These are phyloP conservation scores for Boletus bicolor DNA, from an alignment of 768 basidiomycete genomes.

Conservation along the genomic window DNA sequence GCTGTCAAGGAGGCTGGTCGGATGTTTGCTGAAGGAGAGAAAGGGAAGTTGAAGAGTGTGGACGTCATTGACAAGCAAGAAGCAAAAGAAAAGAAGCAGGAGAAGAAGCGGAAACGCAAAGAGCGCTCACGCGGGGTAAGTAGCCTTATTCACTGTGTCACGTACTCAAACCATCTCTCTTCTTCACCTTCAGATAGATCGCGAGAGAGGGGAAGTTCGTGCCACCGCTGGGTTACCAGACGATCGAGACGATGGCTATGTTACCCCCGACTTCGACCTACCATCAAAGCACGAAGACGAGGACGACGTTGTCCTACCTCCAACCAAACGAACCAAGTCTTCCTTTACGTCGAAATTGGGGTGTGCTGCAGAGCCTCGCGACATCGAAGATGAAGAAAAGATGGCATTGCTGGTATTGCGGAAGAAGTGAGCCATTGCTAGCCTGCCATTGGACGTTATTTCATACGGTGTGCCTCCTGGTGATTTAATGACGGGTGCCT, in stretches of 20 bases:
- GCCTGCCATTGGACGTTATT: slow-evolving; percentile 1
- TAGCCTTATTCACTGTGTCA: not conserved
- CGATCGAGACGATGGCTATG: slow-evolving; percentile 65
- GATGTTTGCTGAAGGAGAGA: slow-evolving; percentile 71
- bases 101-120: slow-evolving; percentile 92
- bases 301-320: slow-evolving; percentile 26
- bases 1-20: slow-evolving; percentile 65
- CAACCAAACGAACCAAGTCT: slow-evolving; percentile 32
- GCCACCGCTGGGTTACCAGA: slow-evolving; percentile 35
- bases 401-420: slow-evolving; percentile 61
- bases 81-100: slow-evolving; percentile 82
- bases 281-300: slow-evolving; percentile 39
- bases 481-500: not conserved
- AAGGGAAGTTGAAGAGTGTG: slow-evolving; percentile 62
- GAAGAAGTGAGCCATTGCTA: slow-evolving; percentile 18
- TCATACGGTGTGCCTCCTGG: not conserved
- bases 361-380: slow-evolving; percentile 21
- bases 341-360: slow-evolving; percentile 30
- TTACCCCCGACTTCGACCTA: slow-evolving; percentile 67
- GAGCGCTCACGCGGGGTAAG: slow-evolving; percentile 55
- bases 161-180: not conserved
- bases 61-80: slow-evolving; percentile 78
- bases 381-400: slow-evolving; percentile 56
- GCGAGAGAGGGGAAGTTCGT: slow-evolving; percentile 25
- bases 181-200: slow-evolving; percentile 17